Percentiles rank a stretch among this genome's conserved stretches.
Conservation (phyloP, 305 asterid species). For the Stenogyne calaminthoides region DNA sequence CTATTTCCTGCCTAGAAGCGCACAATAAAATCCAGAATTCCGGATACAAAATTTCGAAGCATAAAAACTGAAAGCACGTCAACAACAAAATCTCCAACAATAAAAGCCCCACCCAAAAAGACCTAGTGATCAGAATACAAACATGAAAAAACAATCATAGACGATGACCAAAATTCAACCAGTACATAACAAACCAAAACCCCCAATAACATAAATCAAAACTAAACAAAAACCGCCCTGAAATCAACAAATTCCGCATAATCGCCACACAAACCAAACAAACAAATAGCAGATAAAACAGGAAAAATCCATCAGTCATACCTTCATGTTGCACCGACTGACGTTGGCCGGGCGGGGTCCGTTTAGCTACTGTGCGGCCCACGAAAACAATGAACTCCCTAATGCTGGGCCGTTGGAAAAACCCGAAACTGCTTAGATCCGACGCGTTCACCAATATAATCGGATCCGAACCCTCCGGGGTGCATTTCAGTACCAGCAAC, state of each 20-base stretch:
- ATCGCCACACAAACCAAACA: background rate
- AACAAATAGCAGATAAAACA: background rate
- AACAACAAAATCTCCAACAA: slow-evolving; percentile 14
- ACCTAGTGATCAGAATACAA: slow-evolving; percentile 7
- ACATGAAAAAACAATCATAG: background rate
- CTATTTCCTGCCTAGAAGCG: background rate
- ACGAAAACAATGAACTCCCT: slow-evolving; percentile 84
- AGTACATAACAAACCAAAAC: background rate
- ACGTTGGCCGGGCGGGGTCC: slow-evolving; percentile 82
- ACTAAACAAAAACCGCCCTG: background rate
- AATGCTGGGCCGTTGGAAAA: slow-evolving; percentile 81
- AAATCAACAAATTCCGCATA: slow-evolving; percentile 15
- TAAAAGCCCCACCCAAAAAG: background rate
- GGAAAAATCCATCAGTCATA: slow-evolving; percentile 16
- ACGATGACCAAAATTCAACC: background rate
- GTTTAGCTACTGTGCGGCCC: slow-evolving; percentile 88
- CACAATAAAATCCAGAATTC: background rate
- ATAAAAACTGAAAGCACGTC: background rate
- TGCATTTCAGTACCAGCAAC: slow-evolving; percentile 80
- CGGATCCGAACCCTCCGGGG: slow-evolving; percentile 81
- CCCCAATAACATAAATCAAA: slow-evolving; percentile 17
- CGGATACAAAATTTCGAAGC: background rate
- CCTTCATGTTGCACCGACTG: slow-evolving; percentile 98
- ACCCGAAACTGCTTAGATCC: slow-evolving; percentile 85
- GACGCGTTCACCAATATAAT: slow-evolving; percentile 71